Evolutionary conservation across 345 rosid species (phyloP), one percentile per base, ranked within the genome.

Genomic region (Populus pruinosa): DNA sequence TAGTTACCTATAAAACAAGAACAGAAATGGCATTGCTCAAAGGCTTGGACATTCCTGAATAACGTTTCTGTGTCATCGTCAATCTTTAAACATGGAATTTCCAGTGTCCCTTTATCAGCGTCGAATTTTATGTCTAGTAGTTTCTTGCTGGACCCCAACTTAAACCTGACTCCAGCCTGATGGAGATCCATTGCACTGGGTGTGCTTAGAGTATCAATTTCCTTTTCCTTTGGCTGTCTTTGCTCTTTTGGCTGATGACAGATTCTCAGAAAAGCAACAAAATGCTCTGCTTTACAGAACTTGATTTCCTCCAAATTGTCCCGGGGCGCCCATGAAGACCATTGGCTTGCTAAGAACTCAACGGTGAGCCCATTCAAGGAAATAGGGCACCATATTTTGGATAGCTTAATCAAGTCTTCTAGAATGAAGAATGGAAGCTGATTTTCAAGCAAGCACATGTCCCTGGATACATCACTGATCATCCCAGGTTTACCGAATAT

Each of bases 361-460:
- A 2, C 5, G 4, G 69, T 18, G 6, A 33, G 69, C 18, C 13
- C 5, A 2, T 4, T 23, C 69, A 66, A 33, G 41, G 35, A 29
- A 11, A 6, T 29, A 21, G 1, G 20, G 43, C 14, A 0, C 20
- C 5, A 3, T 11, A 44, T 71, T 8, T 79, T 27, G 68, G 78
- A 73, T 21, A 69, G 36, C 3, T 44, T 31, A 35, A 71, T 64
- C 12, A 82, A 27, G 8, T 80, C 87, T 3, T 53, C 62, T 23
- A 82, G 69, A 20, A 85, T 77, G 43, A 78, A 78, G n/a, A 74
- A 74, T 6, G 87, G 85, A 76, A 82, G 43, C 73, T 85, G 84
- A 72, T 82, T 85, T 72, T 85, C 85, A 0, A 82, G 63, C 71
- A 77, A 38, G 49, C 65, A 2, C 43, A 85, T 35, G 18, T 85